Evolutionary conservation across 2,329 filamentous ascomycete species (phyloP), one percentile per base, ranked within the genome.

Genomic region (Xylariaceae sp.): DNA sequence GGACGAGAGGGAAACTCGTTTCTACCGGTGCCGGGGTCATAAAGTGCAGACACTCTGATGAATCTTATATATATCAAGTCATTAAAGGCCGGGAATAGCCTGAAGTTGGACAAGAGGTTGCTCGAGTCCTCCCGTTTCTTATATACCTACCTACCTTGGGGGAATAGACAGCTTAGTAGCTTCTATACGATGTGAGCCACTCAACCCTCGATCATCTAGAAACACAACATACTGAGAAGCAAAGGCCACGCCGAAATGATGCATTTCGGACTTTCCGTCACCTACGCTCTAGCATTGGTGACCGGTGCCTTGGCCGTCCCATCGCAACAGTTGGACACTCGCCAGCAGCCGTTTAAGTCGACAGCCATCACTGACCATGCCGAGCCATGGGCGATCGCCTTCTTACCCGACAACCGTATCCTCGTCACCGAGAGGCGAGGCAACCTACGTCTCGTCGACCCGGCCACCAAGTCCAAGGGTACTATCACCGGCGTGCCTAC

Each of bases 321-420:
- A 48, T 57, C 48, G 47, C 54, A 53, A 53, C 54, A 57, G 29
- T 29, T 57, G 23, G 54, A 57, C 14, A 31, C 54, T 52, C 54
- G 54, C 48, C 54, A 57, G 37, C 54, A 57, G 43, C 47, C 54
- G 29, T 57, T 57, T 29, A 53, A 37, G 37, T 57, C 54, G 48
- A 57, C 54, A 36, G 54, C 23, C 36, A 57, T 57, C 54, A 52
- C 54, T 48, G 11, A 1, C 43, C 54, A 52, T 44, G 29, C 54
- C 36, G 54, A 57, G 36, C 54, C 54, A 31, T 57, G 54, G 54
- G 54, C 54, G 21, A 43, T 57, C 23, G 54, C 54, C 43, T 57
- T 57, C 48, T 29, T 57, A 24, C 54, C 54, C 11, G 54, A 57
- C 36, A 53, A 47, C 36, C 47, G 54, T 24, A 11, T 57, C 48